Percentiles rank a stretch among this genome's conserved stretches.
These are phyloP conservation scores for Alternaria brassicicola DNA, from an alignment of 2,329 filamentous ascomycete species.

Conservation along the genomic window DNA sequence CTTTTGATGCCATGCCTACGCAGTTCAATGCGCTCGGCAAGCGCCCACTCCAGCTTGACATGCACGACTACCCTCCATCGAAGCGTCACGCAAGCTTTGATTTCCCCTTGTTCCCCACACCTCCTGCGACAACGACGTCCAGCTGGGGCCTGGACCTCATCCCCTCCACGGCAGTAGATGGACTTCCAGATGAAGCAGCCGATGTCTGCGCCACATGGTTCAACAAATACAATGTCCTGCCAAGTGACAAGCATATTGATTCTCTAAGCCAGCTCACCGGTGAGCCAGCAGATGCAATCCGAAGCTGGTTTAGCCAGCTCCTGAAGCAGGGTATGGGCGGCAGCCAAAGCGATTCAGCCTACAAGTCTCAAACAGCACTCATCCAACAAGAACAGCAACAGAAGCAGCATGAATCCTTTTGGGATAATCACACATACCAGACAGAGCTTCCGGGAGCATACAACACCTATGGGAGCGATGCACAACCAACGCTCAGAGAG, in stretches of 20 bases:
- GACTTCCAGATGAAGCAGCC: conserved; percentile 45
- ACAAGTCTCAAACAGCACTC: conserved; percentile 47
- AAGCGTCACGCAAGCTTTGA: conserved; percentile 42
- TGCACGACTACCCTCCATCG: conserved; percentile 40
- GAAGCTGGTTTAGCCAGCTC: conserved; percentile 46
- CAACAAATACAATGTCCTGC: conserved; percentile 46
- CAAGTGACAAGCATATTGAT: conserved; percentile 45
- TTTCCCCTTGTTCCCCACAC: conserved; percentile 32
- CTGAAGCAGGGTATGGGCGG: conserved; percentile 45
- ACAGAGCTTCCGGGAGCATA: conserved; percentile 13
- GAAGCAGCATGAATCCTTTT: conserved; percentile 27
- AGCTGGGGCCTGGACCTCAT: conserved; percentile 36
- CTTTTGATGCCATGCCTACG: conserved; percentile 35
- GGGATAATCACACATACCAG: conserved; percentile 23
- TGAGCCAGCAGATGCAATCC: conserved; percentile 40
- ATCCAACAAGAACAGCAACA: conserved; percentile 15
- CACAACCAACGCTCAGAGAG: conserved; percentile 11
- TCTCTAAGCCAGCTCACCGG: conserved; percentile 46
- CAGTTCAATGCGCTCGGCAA: conserved; percentile 35
- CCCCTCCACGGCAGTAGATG: conserved; percentile 27
- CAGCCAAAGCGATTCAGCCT: conserved; percentile 44
- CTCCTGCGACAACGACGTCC: conserved; percentile 25
- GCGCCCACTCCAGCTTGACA: conserved; percentile 39
- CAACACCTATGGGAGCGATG: not conserved
- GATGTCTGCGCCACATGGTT: conserved; percentile 49